Evolutionary conservation across 2,329 filamentous ascomycete species (phyloP), one percentile per base, ranked within the genome.

Genomic region (Botrytis porri): DNA sequence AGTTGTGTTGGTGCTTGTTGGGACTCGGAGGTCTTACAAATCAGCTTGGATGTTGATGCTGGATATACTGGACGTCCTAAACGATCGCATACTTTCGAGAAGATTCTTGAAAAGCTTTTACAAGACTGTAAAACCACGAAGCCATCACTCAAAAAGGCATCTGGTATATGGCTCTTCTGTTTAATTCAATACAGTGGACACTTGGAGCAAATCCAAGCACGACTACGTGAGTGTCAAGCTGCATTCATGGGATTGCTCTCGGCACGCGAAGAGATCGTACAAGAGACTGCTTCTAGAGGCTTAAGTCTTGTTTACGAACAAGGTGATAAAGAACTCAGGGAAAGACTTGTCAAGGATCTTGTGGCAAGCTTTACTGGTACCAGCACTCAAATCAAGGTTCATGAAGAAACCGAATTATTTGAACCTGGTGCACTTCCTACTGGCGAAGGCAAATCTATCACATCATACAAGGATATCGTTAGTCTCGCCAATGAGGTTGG

Each of bases 381-480:
- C 59, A 89, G 89, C 65, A 86, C 91, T 0, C 87, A 89, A 76
- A 89, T 96, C 73, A 97, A 93, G 78, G 94, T 99, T 2, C 93
- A 94, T 39, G 89, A 92, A 57, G 94, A 98, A 70, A 99, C 96
- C 0, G 93, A 98, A 81, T 85, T 99, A 0, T 75, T 75, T 59
- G 74, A 75, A 64, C 74, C 74, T 35, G 74, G 74, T 43, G 74
- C 74, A 18, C 59, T 75, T 10, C 74, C 74, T 16, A 75, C 74
- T n/a, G 74, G 74, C 7, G 74, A 75, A 41, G 74, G 74, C 12
- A 93, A 88, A 77, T 94, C 94, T 0, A 89, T 98, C 72, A 98
- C 94, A 0, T 98, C 95, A 0, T 99, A 99, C 84, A 97, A 97
- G 81, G 96, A 99, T 80, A 98, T 99, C 77, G 93, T 99, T 82